These are phyloP conservation scores for Gloeostereum incarnatum DNA, from an alignment of 768 basidiomycete genomes.

Conservation along the genomic window DNA sequence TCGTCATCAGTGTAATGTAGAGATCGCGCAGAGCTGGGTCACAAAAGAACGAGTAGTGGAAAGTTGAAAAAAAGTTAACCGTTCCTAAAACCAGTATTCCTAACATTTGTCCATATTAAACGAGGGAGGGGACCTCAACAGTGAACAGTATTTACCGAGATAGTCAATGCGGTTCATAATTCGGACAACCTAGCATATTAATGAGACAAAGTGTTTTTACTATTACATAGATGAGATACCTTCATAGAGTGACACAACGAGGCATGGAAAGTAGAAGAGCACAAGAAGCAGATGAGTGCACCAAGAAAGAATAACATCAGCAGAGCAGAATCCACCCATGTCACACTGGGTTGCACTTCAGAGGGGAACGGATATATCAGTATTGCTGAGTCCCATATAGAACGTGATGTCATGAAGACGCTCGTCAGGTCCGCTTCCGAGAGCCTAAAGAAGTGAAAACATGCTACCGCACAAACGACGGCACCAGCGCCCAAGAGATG, in stretches of 20 bases:
- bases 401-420: no score
- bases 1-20: conserved; percentile 5
- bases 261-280: conserved; percentile 6
- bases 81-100: conserved; percentile 8
- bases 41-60: conserved; percentile 9
- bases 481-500: conserved; percentile 5
- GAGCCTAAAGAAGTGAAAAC: not conserved
- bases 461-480: not conserved
- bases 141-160: conserved; percentile 4
- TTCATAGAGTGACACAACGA: conserved; percentile 6
- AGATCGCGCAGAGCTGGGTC: conserved; percentile 1
- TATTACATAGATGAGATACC: not conserved
- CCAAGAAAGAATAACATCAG: conserved; percentile 4
- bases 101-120: conserved; percentile 1
- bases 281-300: conserved; percentile 4
- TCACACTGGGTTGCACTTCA: no score
- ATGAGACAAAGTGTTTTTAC: no score
- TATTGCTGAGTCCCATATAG: no score
- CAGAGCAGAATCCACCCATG: conserved; percentile 1
- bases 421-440: no score
- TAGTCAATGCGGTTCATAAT: conserved; percentile 9
- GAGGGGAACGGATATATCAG: no score
- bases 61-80: conserved; percentile 8
- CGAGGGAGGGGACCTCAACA: not conserved
- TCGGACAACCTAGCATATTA: conserved; percentile 3